phyloP scores from a whole-genome alignment of 257 asterid genomes.

The Gentiana dahurica region DNA sequence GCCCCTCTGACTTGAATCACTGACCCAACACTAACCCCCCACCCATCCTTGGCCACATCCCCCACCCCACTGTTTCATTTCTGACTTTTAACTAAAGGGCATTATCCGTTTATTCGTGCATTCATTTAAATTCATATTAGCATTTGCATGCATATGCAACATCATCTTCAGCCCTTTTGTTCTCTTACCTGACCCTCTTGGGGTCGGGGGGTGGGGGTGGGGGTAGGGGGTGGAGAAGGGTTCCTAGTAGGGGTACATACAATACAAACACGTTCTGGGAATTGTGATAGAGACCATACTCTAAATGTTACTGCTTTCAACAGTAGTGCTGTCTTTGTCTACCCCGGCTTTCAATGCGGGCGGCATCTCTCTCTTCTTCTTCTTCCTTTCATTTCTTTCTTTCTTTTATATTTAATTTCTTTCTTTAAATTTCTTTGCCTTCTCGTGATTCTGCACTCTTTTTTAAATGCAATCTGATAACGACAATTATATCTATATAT shows the following conservation, averaged over 20 bases:
- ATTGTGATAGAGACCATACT: constrained; percentile 35
- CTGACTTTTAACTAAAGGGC: constrained; percentile 15
- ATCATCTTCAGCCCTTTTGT: constrained; percentile 1
- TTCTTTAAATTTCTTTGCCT: no score
- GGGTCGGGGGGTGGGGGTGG: constrained; percentile 1
- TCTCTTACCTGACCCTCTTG: constrained; percentile 7
- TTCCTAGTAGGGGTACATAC: neutral
- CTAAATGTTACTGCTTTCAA: constrained; percentile 17
- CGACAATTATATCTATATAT: no score
- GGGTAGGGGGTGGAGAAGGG: neutral
- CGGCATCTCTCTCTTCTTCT: constrained; percentile 11
- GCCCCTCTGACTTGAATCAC: constrained; percentile 31
- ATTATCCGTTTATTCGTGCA: constrained; percentile 16
- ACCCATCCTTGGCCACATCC: neutral
- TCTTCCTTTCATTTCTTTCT: constrained; percentile 3
- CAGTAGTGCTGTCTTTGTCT: constrained; percentile 28
- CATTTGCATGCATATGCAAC: no score
- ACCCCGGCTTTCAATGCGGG: constrained; percentile 50
- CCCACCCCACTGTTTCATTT: constrained; percentile 4
- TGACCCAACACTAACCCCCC: constrained; percentile 14
- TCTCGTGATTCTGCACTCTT: no score
- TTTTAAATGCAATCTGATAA: no score
- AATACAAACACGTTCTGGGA: constrained; percentile 9
- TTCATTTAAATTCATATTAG: neutral
- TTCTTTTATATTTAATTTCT: no score